Evolutionary conservation across 2,329 filamentous ascomycete genomes (phyloP).

Genomic region (Colletotrichum liriopes): DNA sequence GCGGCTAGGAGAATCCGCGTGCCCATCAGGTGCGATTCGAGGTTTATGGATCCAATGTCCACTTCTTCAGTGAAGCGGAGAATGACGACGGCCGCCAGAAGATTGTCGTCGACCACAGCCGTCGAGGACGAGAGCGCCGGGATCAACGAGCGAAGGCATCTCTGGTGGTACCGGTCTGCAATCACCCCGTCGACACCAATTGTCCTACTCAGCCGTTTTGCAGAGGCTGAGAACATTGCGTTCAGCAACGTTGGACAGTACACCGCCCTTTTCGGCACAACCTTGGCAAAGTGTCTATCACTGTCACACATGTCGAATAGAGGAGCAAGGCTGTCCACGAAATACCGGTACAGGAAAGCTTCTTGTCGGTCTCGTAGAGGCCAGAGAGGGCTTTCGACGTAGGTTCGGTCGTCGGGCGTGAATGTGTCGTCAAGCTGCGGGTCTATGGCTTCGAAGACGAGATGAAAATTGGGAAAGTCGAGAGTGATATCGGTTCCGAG

Average conservation of each 20-base stretch:
- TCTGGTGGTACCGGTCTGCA: slow-evolving; percentile 49
- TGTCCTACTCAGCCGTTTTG: slow-evolving; percentile 47
- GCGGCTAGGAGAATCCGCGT: slow-evolving; percentile 50
- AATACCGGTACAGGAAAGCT: slow-evolving; percentile 50
- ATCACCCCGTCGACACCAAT: slow-evolving; percentile 46
- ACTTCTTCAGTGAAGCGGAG: slow-evolving; percentile 51
- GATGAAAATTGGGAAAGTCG: slow-evolving; percentile 21
- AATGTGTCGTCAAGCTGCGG: slow-evolving; percentile 20
- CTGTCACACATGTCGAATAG: slow-evolving; percentile 50
- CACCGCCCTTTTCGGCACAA: slow-evolving; percentile 49
- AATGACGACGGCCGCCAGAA: slow-evolving; percentile 50
- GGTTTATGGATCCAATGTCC: slow-evolving; percentile 30
- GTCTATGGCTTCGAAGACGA: slow-evolving; percentile 27
- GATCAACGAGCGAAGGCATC: slow-evolving; percentile 48
- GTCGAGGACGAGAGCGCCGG: slow-evolving; percentile 48
- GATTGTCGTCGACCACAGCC: slow-evolving; percentile 49
- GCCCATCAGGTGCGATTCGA: slow-evolving; percentile 50
- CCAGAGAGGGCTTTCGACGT: slow-evolving; percentile 38
- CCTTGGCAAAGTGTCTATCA: slow-evolving; percentile 49
- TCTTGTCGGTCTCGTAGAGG: slow-evolving; percentile 46
- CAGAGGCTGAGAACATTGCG: slow-evolving; percentile 49
- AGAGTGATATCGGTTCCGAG: not conserved
- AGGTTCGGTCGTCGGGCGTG: slow-evolving; percentile 16
- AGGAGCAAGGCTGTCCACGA: slow-evolving; percentile 47
- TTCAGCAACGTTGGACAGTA: slow-evolving; percentile 49